phyloP scores from a whole-genome alignment of 179 eudicot genomes.

The Beta corolliflora region DNA sequence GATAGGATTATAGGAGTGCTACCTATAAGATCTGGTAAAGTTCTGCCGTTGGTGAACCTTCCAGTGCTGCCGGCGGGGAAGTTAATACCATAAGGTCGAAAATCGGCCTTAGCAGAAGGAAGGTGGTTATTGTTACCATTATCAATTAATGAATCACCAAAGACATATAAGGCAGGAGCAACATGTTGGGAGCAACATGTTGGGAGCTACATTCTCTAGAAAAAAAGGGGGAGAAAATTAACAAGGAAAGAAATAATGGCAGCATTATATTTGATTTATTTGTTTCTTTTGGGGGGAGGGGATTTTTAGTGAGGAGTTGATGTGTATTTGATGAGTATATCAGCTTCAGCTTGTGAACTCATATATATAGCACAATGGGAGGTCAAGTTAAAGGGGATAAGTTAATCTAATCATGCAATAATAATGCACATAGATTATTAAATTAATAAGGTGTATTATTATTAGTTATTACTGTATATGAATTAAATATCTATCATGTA shows the following conservation, averaged over 20 bases:
- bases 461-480: no score
- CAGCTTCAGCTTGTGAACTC: neutral
- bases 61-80: neutral
- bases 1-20: neutral
- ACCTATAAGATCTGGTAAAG: slow-evolving; percentile 17
- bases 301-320: neutral
- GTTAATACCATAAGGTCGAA: slow-evolving; percentile 20
- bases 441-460: no score
- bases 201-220: slow-evolving; percentile 5
- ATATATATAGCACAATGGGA: neutral
- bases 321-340: neutral
- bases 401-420: no score
- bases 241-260: slow-evolving; percentile 5
- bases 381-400: neutral
- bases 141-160: slow-evolving; percentile 29
- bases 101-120: slow-evolving; percentile 14
- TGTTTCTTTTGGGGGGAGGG: no score
- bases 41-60: slow-evolving; percentile 22
- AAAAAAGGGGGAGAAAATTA: slow-evolving; percentile 9
- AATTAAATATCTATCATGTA: no score
- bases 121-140: slow-evolving; percentile 11
- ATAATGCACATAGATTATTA: no score
- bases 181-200: slow-evolving; percentile 9
- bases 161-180: slow-evolving; percentile 19
- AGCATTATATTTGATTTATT: neutral